Evolutionary conservation across 2,329 filamentous ascomycete genomes (phyloP).

Genomic region (Purpureocillium takamizusanense): DNA sequence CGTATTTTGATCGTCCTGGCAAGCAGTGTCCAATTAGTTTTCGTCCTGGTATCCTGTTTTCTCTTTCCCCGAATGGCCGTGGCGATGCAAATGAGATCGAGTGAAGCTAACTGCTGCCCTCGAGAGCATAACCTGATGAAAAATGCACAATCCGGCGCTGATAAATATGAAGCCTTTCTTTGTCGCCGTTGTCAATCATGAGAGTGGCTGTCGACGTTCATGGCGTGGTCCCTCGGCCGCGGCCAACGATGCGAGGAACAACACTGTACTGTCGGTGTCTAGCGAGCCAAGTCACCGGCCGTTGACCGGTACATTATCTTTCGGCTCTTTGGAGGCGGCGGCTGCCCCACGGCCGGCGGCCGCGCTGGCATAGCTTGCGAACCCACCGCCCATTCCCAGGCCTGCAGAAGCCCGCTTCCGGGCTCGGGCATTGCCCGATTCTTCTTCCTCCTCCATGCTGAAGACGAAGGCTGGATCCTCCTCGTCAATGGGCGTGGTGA

Average conservation of each 20-base stretch:
- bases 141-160: neutral
- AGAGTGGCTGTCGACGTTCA: no score
- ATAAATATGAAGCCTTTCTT: no score
- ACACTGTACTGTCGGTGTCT: no score
- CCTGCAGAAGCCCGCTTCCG: slow-evolving; percentile 41
- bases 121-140: neutral
- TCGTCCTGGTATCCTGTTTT: neutral
- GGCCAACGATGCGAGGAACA: no score
- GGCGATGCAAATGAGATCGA: slow-evolving; percentile 1
- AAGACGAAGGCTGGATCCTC: slow-evolving; percentile 57
- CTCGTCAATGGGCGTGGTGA: slow-evolving; percentile 57
- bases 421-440: slow-evolving; percentile 34
- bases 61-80: neutral
- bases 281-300: slow-evolving; percentile 24
- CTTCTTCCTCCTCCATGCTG: slow-evolving; percentile 55
- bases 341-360: slow-evolving; percentile 15
- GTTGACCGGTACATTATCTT: slow-evolving; percentile 19
- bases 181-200: no score
- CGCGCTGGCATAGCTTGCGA: slow-evolving; percentile 32
- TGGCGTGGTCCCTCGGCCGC: no score
- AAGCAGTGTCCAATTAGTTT: slow-evolving; percentile 2
- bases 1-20: neutral
- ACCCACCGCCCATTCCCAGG: slow-evolving; percentile 24
- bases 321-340: slow-evolving; percentile 17
- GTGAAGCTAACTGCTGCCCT: neutral